Evolutionary conservation across 805 yeast species (phyloP).

Genomic region (Cyberlindnera xylosilytica): DNA sequence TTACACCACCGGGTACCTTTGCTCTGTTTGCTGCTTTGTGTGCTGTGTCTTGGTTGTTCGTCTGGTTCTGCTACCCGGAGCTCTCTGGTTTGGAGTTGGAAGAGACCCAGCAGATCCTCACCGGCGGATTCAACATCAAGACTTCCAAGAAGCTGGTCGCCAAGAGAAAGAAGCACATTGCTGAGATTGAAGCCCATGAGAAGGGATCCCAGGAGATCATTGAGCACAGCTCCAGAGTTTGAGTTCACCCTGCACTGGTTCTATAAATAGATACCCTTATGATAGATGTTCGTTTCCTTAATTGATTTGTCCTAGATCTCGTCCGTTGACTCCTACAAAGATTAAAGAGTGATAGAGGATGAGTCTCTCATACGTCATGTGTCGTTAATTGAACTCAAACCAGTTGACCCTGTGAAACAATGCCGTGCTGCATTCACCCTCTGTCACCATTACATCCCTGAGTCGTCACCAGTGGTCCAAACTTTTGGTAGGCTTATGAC

Average conservation of each 20-base stretch:
- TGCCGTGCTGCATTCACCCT: no score
- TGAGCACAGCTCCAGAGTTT: constrained; percentile 9
- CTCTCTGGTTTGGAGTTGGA: constrained; percentile 85
- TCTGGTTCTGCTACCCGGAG: constrained; percentile 86
- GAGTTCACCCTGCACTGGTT: neutral
- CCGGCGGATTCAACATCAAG: constrained; percentile 82
- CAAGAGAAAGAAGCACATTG: constrained; percentile 30
- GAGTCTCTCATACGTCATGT: no score
- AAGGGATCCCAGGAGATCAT: constrained; percentile 27
- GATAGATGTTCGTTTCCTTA: no score
- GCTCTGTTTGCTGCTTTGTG: constrained; percentile 84
- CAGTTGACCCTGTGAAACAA: no score
- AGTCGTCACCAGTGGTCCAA: constrained; percentile 2
- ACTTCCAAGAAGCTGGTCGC: constrained; percentile 53
- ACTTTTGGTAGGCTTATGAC: constrained; percentile 9
- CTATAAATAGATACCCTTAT: no score
- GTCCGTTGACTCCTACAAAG: no score
- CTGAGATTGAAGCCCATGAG: constrained; percentile 21
- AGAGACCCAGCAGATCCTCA: constrained; percentile 77
- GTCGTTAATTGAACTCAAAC: no score
- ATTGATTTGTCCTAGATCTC: no score
- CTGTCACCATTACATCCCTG: no score
- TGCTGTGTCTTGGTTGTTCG: constrained; percentile 64
- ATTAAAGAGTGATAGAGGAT: no score
- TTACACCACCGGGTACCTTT: constrained; percentile 94